Evolutionary conservation across 1,139 yeast species (phyloP).

Genomic region (Maudiozyma humilis): DNA sequence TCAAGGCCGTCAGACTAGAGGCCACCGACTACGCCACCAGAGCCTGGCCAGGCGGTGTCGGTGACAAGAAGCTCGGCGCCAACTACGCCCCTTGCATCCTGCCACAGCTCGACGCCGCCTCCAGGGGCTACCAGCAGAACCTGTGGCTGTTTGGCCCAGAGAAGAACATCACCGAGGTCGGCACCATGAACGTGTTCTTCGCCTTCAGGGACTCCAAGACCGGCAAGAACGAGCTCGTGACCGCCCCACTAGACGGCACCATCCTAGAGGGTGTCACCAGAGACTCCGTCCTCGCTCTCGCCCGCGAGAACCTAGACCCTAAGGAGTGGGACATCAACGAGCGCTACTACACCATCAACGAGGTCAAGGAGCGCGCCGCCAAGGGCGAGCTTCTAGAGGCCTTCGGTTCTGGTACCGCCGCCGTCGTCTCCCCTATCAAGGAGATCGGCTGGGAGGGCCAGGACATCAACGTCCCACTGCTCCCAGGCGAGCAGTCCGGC

Average conservation of each 20-base stretch:
- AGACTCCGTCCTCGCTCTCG: conserved; percentile 72
- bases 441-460: conserved; percentile 74
- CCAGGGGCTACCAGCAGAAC: conserved; percentile 87
- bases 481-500: conserved; percentile 73
- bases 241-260: conserved; percentile 96
- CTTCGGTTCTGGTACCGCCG: conserved; percentile 97
- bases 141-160: conserved; percentile 94
- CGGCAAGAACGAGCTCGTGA: conserved; percentile 85
- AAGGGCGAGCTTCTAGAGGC: conserved; percentile 87
- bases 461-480: conserved; percentile 66
- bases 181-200: conserved; percentile 92
- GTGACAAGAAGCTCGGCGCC: conserved; percentile 93
- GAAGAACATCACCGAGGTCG: conserved; percentile 88
- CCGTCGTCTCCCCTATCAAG: conserved; percentile 88
- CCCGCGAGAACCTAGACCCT: conserved; percentile 63
- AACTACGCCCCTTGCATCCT: conserved; percentile 92
- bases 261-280: conserved; percentile 95
- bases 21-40: conserved; percentile 94
- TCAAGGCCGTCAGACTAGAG: conserved; percentile 87
- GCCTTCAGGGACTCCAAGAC: conserved; percentile 60
- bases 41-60: conserved; percentile 99
- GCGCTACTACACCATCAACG: conserved; percentile 72
- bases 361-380: conserved; percentile 66
- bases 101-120: conserved; percentile 84
- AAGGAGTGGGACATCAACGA: conserved; percentile 75